Conservation (phyloP, 148 eudicot genomes). For the Camellia lanceoleosa region DNA sequence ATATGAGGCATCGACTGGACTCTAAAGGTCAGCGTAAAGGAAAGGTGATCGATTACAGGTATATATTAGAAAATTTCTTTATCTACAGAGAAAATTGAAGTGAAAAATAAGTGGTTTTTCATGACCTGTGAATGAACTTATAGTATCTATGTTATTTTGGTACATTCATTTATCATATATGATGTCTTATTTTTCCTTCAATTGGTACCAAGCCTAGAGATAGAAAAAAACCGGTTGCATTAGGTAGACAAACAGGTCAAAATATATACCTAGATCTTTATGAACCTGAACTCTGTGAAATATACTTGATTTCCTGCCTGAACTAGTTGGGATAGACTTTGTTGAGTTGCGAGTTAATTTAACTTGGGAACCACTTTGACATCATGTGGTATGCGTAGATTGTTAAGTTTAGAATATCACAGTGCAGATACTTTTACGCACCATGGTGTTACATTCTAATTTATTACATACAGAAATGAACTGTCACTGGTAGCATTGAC, state of each 20-base stretch:
- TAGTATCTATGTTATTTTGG: not conserved
- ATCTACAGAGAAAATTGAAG: not conserved
- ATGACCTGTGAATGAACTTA: not conserved
- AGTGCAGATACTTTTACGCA: not conserved
- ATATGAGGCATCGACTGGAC: conserved; percentile 91
- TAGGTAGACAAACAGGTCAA: conserved; percentile 1
- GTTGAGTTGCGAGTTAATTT: not conserved
- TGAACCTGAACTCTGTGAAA: not conserved
- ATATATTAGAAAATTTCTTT: conserved; percentile 15
- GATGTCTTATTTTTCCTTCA: not conserved
- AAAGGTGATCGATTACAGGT: conserved; percentile 97
- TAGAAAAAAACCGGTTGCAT: not conserved
- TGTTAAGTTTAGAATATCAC: conserved; percentile 1
- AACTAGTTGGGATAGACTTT: not conserved
- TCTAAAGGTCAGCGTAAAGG: conserved; percentile 96
- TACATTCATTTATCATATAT: not conserved
- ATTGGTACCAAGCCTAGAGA: not conserved
- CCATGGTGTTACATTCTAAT: not conserved
- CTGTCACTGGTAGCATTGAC: not conserved
- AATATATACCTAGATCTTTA: not conserved
- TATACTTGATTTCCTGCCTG: not conserved
- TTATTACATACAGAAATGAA: not conserved
- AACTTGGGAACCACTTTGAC: not conserved
- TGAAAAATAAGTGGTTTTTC: not conserved
- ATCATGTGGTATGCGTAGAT: not conserved